phyloP scores from a whole-genome alignment of 129 eudicot genomes.

The Rutidosis leptorrhynchoides region DNA sequence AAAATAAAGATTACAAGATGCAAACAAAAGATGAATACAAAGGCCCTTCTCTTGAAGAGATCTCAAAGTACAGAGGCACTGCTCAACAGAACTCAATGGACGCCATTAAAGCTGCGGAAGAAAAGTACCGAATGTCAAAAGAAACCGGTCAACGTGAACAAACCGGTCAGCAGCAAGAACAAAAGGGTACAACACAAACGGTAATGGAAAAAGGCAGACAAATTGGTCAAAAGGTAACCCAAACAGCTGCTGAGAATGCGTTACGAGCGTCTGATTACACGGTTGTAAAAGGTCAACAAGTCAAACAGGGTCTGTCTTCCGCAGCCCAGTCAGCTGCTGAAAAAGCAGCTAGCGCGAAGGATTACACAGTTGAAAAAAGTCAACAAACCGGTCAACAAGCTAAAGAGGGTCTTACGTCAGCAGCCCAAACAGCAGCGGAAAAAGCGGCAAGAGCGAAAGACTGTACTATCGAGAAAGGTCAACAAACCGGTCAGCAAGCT shows the following conservation, averaged over 20 bases:
- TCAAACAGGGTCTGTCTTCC: conserved; percentile 10
- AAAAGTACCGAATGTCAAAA: conserved; percentile 34
- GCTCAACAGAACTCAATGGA: conserved; percentile 71
- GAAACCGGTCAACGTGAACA: neutral
- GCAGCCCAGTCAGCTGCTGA: conserved; percentile 14
- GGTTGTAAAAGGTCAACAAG: conserved; percentile 7
- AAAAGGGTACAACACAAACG: conserved; percentile 13
- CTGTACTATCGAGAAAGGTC: conserved; percentile 15
- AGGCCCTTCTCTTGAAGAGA: conserved; percentile 50
- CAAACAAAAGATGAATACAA: neutral
- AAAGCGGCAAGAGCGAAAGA: conserved; percentile 17
- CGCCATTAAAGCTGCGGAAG: conserved; percentile 55
- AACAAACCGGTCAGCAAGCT: conserved; percentile 27
- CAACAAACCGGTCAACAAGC: conserved; percentile 28
- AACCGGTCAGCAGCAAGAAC: conserved; percentile 16
- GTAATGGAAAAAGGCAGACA: neutral
- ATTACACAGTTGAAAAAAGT: conserved; percentile 25
- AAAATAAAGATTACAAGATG: neutral
- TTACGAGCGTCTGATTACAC: conserved; percentile 7
- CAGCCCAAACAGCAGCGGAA: conserved; percentile 13
- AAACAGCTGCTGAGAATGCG: conserved; percentile 23
- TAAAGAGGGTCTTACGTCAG: conserved; percentile 21
- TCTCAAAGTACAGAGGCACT: conserved; percentile 31
- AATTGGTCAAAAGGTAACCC: conserved; percentile 15
- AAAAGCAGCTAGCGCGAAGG: conserved; percentile 32